phyloP scores from a whole-genome alignment of 1,139 yeast species.

The Groenewaldozyma sp. region DNA sequence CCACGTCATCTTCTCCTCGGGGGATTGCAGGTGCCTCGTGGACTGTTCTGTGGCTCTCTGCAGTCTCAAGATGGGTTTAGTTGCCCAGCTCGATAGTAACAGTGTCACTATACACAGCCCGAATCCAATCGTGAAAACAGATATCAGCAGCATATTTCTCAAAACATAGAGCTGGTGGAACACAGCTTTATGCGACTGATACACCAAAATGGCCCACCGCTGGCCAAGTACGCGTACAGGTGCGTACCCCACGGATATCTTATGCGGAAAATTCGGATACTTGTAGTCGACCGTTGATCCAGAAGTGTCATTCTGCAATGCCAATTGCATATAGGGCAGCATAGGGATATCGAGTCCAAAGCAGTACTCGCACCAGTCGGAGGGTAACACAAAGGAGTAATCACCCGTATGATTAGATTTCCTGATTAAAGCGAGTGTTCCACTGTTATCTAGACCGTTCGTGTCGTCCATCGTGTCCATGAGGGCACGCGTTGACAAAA shows the following conservation, averaged over 20 bases:
- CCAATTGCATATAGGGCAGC: conserved; percentile 25
- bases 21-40: conserved; percentile 17
- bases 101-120: conserved; percentile 70
- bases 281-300: conserved; percentile 46
- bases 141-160: conserved; percentile 64
- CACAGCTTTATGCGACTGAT: conserved; percentile 53
- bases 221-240: conserved; percentile 41
- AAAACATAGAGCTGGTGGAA: conserved; percentile 56
- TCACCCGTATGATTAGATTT: conserved; percentile 13
- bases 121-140: conserved; percentile 70
- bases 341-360: conserved; percentile 13
- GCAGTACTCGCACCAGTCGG: conserved; percentile 10
- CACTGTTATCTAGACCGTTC: conserved; percentile 31
- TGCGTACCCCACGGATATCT: conserved; percentile 63
- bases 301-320: conserved; percentile 21
- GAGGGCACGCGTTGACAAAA: conserved; percentile 51
- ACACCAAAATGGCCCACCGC: conserved; percentile 65
- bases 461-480: conserved; percentile 41
- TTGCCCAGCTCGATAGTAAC: conserved; percentile 80
- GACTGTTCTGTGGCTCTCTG: conserved; percentile 77
- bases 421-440: conserved; percentile 25
- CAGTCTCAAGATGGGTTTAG: conserved; percentile 69
- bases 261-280: conserved; percentile 31
- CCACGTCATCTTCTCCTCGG: background rate
- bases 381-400: conserved; percentile 17